Evolutionary conservation across 1,284 basidiomycete species (phyloP), one percentile per base, ranked within the genome.

Genomic region (Moesziomyces sp.): DNA sequence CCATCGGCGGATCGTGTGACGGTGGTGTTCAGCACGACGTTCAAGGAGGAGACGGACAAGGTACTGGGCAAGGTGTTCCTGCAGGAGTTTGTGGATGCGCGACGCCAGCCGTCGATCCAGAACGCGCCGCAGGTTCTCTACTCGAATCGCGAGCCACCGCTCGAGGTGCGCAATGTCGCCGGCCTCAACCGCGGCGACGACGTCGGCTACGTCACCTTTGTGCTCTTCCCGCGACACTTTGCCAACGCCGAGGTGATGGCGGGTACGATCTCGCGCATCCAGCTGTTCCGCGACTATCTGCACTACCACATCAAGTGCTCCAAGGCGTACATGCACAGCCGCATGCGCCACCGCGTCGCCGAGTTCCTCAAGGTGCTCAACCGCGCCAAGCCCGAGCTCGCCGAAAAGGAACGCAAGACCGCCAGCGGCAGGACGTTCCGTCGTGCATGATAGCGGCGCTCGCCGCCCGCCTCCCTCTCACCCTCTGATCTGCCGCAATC

Each of bases 231-330:
- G 38, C 92, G 94, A 51, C 97, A 99, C 87, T 98, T 97, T 85
- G 85, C 89, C 71, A 92, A 90, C 78, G 87, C 90, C 5, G 86
- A 88, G n/a, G 87, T 90, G 40, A 91, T 92, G 8, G 87, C 89
- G n/a, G 87, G 88, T 33, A 96, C 94, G 16, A 98, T 98, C 83
- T 95, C 94, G 40, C 93, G 94, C 80, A 93, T 99, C 82, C 94
- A 98, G 85, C 88, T 97, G 43, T 99, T 99, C 91, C 89, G 97
- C 54, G 94, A 98, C 85, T 98, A 98, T 84, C 88, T 99, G 42
- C 97, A 99, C 86, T 99, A 99, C 86, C 97, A 99, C 86, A 82
- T 99, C 89, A 99, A 96, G 84, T 98, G 96, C 85, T 95, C 92
- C 56, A 99, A 99, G 86, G 97, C 96, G 1, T 99, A 99, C 87